Base-by-base conservation (phyloP, 495 filamentous ascomycete genomes). In the Pseudomonodictys pantanalensis region DNA sequence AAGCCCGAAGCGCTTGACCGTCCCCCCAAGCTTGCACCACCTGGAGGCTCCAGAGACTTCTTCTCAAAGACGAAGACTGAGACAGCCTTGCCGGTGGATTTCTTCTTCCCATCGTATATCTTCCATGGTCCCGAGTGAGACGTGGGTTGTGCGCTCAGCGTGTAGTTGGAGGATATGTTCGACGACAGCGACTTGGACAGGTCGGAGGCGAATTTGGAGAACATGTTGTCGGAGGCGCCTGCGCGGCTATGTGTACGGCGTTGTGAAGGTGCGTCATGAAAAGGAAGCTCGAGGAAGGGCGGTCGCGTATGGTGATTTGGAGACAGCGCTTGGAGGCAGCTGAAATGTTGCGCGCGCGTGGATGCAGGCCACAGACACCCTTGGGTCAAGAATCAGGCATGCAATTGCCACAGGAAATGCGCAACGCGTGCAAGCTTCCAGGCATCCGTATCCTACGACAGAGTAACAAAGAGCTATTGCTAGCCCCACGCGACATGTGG, bases 31-130 rank as follows among this genome's bases (percentile, higher is more conserved):
- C 62, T 61, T 4, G 79, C 79, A 7, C 78, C 77, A 12, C 81
- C 81, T 49, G 86, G 79, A 2, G 85, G 73, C 42, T 97, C 91
- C 52, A 98, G 77, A 0, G 81, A 79, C 71, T 96, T 96, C 65
- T 82, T 84, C 49, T 97, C 95, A 71, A 98, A 97, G 60, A 96
- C 85, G 68, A 97, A 98, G 58, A 97, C 85, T 9, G 93, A 97
- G 20, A 86, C 91, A 12, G 86, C 73, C 62, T 92, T 95, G 30
- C 85, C 86, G 0, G 91, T 93, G 11, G 87, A 87, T 72, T 96
- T 97, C 73, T 95, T 96, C 79, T 95, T 97, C 42, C 89, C 95
- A 76, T 95, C 89, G 77, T 90, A 91, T 72, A 98, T 92, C 76
- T 91, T 96, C 93, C 93, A 98, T 23, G 92, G 89, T 20, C 93